phyloP scores from a whole-genome alignment of 176 grass and related monocot genomes.

The Poa annua region DNA sequence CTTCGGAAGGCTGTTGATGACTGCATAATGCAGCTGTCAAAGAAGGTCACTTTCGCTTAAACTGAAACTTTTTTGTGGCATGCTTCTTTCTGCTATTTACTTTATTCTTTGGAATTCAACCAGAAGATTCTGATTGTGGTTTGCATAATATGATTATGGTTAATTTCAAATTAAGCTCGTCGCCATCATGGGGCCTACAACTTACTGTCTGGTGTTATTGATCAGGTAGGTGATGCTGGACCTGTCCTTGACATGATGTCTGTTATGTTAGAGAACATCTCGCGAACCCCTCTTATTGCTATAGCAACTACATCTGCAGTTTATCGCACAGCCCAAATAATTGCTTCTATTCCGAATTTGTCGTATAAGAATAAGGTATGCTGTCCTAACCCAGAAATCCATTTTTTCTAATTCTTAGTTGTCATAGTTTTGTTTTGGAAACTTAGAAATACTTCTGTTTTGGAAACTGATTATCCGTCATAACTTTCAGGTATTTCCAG shows the following conservation, averaged over 20 bases:
- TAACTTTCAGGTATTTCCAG: conserved; percentile 82
- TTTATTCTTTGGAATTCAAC: neutral
- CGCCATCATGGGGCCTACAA: conserved; percentile 8
- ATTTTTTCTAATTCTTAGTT: conserved; percentile 6
- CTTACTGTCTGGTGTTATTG: conserved; percentile 36
- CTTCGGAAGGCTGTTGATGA: conserved; percentile 71
- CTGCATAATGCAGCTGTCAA: conserved; percentile 79
- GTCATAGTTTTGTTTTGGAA: conserved; percentile 23
- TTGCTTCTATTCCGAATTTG: conserved; percentile 85
- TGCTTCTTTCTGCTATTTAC: conserved; percentile 14
- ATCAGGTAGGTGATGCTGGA: conserved; percentile 88
- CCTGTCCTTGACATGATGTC: conserved; percentile 99
- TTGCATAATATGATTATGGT: neutral
- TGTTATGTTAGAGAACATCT: conserved; percentile 89
- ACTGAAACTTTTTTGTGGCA: neutral
- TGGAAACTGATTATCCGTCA: conserved; percentile 3
- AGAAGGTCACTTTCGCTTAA: conserved; percentile 63
- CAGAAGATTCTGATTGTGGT: neutral
- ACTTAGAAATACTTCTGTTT: neutral
- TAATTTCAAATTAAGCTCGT: conserved; percentile 20
- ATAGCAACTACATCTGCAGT: conserved; percentile 78
- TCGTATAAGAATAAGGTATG: conserved; percentile 87
- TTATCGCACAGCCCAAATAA: conserved; percentile 94
- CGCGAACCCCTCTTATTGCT: conserved; percentile 59
- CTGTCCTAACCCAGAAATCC: neutral